Percentiles rank a stretch among this genome's conserved stretches.
Conservation (phyloP, 208 protist genomes). For the Acanthamoeba culbertsoni region DNA sequence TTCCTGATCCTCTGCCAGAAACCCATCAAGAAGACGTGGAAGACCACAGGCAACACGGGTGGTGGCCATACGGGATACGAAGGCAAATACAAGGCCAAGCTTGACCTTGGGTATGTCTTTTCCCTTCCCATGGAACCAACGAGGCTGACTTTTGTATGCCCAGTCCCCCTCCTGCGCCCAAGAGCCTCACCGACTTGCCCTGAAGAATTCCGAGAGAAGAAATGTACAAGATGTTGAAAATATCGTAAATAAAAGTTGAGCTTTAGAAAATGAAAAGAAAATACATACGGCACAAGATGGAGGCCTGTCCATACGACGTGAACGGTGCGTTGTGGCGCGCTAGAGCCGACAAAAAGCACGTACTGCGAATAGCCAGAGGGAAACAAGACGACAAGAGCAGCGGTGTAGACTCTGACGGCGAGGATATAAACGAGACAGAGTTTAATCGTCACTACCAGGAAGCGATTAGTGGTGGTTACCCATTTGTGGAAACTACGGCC, state of each 20-base stretch:
- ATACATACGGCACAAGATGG: neutral
- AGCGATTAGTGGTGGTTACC: neutral
- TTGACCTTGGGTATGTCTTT: conserved; percentile 14
- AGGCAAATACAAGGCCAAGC: conserved; percentile 56
- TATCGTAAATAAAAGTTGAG: neutral
- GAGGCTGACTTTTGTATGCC: neutral
- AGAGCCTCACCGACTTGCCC: conserved; percentile 30
- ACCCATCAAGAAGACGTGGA: conserved; percentile 54
- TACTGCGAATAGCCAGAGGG: neutral
- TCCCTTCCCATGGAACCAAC: neutral
- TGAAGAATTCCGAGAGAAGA: neutral
- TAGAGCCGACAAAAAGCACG: neutral
- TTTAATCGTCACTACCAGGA: neutral
- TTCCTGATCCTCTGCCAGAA: neutral
- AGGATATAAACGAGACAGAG: neutral
- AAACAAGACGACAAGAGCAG: neutral
- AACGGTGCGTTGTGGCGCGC: neutral
- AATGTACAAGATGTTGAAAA: neutral
- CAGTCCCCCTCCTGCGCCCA: neutral
- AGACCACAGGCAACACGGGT: conserved; percentile 16
- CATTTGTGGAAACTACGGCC: neutral
- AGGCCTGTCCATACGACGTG: neutral
- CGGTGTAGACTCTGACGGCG: neutral
- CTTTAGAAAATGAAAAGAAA: neutral
- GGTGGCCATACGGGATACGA: conserved; percentile 1